A percentile compares a stretch with the other conserved stretches of the same genome.
Conservation (phyloP, 2,329 filamentous ascomycete species). For the Sclerotinia spermophila region DNA sequence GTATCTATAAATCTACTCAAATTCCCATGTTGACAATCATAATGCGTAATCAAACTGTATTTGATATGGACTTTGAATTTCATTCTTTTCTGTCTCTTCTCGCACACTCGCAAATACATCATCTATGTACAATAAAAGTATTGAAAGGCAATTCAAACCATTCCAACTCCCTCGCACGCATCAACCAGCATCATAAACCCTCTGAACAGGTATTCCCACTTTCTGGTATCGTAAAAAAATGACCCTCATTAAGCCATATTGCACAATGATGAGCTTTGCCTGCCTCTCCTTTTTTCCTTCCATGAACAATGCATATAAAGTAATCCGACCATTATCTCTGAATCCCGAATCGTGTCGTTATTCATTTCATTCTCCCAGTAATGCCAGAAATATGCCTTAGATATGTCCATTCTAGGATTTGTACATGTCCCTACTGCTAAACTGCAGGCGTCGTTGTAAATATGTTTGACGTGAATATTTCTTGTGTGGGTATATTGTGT, state of each 20-base stretch:
- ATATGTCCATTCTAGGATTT: conserved; percentile 5
- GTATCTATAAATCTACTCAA: background rate
- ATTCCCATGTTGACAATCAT: background rate
- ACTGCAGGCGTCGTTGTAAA: conserved; percentile 4
- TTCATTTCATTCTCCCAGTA: conserved; percentile 8
- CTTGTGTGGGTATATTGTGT: background rate
- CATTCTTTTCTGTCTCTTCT: background rate
- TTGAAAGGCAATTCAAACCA: background rate
- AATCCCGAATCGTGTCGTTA: conserved; percentile 1
- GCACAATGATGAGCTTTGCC: background rate
- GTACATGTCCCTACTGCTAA: background rate
- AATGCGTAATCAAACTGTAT: background rate
- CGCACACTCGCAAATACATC: background rate
- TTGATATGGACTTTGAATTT: background rate
- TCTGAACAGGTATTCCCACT: conserved; percentile 3
- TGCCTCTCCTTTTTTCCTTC: background rate
- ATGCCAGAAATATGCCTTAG: conserved; percentile 15
- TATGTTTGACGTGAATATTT: conserved; percentile 7
- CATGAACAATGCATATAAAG: conserved; percentile 7
- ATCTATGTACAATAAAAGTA: conserved; percentile 2
- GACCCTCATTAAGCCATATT: conserved; percentile 8
- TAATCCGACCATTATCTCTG: background rate
- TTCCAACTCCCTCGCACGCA: background rate
- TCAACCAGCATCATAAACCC: background rate
- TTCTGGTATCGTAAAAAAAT: conserved; percentile 22